Evolutionary conservation across 2,329 filamentous ascomycete genomes (phyloP).

Genomic region (Pseudovirgaria hyperparasitica): DNA sequence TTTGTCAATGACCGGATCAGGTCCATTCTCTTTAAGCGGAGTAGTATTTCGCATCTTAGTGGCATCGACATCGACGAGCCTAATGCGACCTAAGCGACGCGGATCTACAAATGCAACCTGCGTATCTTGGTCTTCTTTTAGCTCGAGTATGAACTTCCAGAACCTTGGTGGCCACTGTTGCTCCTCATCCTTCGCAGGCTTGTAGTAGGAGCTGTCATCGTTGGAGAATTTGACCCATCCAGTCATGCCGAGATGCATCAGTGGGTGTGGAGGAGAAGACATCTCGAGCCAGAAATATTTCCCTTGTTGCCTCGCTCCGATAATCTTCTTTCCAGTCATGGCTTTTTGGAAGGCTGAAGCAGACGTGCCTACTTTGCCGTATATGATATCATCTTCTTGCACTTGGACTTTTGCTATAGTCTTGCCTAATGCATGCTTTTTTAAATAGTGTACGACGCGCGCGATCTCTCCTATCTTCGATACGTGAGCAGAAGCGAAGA

Average conservation of each 20-base stretch:
- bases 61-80: conserved; percentile 69
- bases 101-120: conserved; percentile 73
- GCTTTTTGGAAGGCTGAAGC: conserved; percentile 61
- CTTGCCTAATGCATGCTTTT: conserved; percentile 72
- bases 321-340: conserved; percentile 60
- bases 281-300: conserved; percentile 95
- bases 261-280: conserved; percentile 64
- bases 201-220: conserved; percentile 69
- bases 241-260: conserved; percentile 69
- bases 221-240: conserved; percentile 84
- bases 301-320: conserved; percentile 68
- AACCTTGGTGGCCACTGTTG: conserved; percentile 78
- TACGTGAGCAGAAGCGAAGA: conserved; percentile 5
- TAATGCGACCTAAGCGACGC: conserved; percentile 64
- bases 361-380: conserved; percentile 78
- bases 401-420: conserved; percentile 58
- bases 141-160: conserved; percentile 72
- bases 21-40: conserved; percentile 82
- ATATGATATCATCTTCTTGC: conserved; percentile 71
- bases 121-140: conserved; percentile 46
- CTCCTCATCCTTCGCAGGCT: conserved; percentile 43
- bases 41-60: conserved; percentile 61
- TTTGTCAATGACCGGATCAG: conserved; percentile 77
- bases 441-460: conserved; percentile 74
- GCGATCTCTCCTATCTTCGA: conserved; percentile 49